Evolutionary conservation across 1,284 basidiomycete genomes (phyloP).

Genomic region (Inonotus obliquus): DNA sequence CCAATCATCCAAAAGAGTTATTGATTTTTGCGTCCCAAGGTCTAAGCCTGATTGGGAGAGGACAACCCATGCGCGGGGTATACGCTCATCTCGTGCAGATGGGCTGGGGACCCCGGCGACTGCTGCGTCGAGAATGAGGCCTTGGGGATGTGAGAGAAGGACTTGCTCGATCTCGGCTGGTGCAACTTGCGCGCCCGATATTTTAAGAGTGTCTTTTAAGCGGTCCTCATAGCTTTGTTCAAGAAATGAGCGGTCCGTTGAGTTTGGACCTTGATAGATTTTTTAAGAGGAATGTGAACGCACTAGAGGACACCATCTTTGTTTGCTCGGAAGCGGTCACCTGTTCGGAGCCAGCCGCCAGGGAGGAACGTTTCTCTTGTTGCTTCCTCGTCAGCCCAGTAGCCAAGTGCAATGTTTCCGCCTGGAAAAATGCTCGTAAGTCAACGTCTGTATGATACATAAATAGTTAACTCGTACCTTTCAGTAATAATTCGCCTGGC

Average conservation of each 20-base stretch:
- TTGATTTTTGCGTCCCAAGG: conserved; percentile 38
- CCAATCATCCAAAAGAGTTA: conserved; percentile 53
- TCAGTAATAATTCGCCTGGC: conserved; percentile 60
- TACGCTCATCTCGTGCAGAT: conserved; percentile 30
- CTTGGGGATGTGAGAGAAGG: conserved; percentile 21
- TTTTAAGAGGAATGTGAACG: conserved; percentile 23
- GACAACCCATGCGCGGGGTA: conserved; percentile 72
- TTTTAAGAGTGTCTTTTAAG: conserved; percentile 23
- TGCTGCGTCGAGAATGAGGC: conserved; percentile 22
- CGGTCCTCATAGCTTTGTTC: conserved; percentile 17
- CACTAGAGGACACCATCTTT: conserved; percentile 60
- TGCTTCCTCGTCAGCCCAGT: conserved; percentile 64
- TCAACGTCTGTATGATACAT: too few relatives aligned
- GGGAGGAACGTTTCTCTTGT: conserved; percentile 57
- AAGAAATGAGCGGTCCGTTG: not conserved
- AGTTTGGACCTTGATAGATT: not conserved
- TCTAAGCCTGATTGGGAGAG: conserved; percentile 47
- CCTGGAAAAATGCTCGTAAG: conserved; percentile 26
- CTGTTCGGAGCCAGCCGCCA: conserved; percentile 67
- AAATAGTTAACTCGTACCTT: conserved; percentile 29
- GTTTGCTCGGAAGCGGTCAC: conserved; percentile 61
- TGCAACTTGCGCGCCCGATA: conserved; percentile 26
- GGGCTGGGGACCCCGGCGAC: conserved; percentile 23
- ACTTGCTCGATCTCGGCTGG: conserved; percentile 25
- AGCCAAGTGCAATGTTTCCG: conserved; percentile 54